Base-by-base conservation (phyloP, 345 rosid species). In the Citrus mangshanensis region DNA sequence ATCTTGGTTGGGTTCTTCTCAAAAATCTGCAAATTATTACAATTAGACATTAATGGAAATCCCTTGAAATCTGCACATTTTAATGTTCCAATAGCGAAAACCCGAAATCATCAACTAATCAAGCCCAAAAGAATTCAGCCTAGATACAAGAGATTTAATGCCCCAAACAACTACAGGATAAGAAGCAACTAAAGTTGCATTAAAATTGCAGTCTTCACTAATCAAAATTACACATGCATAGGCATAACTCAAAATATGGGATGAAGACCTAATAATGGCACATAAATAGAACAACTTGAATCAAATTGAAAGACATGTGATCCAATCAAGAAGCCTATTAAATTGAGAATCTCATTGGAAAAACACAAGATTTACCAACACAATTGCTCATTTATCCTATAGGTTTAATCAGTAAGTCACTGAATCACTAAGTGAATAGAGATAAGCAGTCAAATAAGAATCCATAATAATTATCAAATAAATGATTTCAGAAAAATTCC, bases 1-100 rank as follows among this genome's bases (percentile, higher is more conserved):
- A 85, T 80, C 68, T 35, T 85, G 18, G 85, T 84, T 46, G 87
- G 87, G 59, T 77, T 81, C 68, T 84, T 84, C 81, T 84, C 83
- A 63, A 68, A 84, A n/a, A 84, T 82, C 85, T 84, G 67, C 71
- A 68, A 38, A 25, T 19, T 19, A 27, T n/a, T 55, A 9, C 16
- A 3, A 14, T 49, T 8, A 32, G 1, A 32, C 5, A 14, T 25
- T 32, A 8, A 16, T 8, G 14, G 37, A 35, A 13, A 7, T 25
- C 22, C 9, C 14, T 30, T 49, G 27, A 65, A 25, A 32, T 10
- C 9, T 2, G 10, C 13, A 28, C 13, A 66, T n/a, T 68, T 34
- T 8, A 7, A 60, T 5, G 24, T 14, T 30, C 1, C 38, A 8
- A 12, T 1, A 2, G 1, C 2, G 14, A 4, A 27, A 58, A 54